These are phyloP conservation scores for Claviceps monticola DNA, from an alignment of 2,329 filamentous ascomycete species.

Conservation along the genomic window DNA sequence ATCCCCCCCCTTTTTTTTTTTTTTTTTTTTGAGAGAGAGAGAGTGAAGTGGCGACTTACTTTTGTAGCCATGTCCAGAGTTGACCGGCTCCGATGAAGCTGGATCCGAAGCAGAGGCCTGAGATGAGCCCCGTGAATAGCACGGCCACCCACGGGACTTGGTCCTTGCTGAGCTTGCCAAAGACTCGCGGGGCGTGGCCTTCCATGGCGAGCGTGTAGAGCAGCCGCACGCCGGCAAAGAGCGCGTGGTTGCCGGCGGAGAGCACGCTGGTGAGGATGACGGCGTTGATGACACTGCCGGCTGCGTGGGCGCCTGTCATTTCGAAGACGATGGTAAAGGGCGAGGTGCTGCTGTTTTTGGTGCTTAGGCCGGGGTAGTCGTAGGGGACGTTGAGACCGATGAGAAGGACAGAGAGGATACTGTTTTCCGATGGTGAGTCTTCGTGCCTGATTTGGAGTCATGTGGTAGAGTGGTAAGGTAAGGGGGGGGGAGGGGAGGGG, in stretches of 20 bases:
- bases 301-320: conserved; percentile 36
- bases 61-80: conserved; percentile 53
- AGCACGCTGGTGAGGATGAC: conserved; percentile 31
- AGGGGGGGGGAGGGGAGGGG: not conserved
- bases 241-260: conserved; percentile 23
- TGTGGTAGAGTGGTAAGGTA: not conserved
- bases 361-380: conserved; percentile 22
- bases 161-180: conserved; percentile 25
- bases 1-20: too few species aligned
- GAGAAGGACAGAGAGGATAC: conserved; percentile 24
- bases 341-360: conserved; percentile 21
- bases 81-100: conserved; percentile 52
- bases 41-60: conserved; percentile 24
- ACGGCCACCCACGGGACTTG: conserved; percentile 26
- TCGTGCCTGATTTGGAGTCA: not conserved
- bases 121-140: conserved; percentile 40
- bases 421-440: conserved; percentile 3
- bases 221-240: conserved; percentile 21
- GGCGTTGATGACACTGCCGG: conserved; percentile 44
- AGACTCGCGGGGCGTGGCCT: conserved; percentile 40
- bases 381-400: conserved; percentile 48
- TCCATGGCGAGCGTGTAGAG: conserved; percentile 23
- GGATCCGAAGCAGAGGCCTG: conserved; percentile 48
- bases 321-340: conserved; percentile 45
- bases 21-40: not conserved